Percentiles rank a stretch among this genome's conserved stretches.
These are phyloP conservation scores for Cardamine occulta DNA, from an alignment of 345 rosid species.

Conservation along the genomic window DNA sequence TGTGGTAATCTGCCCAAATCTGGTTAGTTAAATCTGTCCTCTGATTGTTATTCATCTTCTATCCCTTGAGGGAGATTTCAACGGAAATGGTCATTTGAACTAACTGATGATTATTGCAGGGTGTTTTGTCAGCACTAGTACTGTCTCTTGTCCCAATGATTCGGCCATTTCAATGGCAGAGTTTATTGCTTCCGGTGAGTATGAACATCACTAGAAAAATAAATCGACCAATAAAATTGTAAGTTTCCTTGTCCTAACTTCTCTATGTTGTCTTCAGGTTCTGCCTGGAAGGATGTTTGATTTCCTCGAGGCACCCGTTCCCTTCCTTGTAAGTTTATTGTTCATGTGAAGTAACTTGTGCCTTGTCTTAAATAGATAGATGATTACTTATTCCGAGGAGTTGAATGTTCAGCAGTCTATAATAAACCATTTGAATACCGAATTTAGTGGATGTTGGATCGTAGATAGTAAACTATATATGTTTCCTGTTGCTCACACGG, in stretches of 20 bases:
- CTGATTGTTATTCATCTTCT: constrained; percentile 15
- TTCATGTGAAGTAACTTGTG: constrained; percentile 13
- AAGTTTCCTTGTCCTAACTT: constrained; percentile 5
- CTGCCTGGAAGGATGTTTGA: constrained; percentile 86
- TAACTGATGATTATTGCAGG: constrained; percentile 56
- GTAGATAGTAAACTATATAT: constrained; percentile 8
- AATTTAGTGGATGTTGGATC: constrained; percentile 11
- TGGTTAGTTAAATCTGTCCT: constrained; percentile 58
- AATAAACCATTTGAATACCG: not conserved
- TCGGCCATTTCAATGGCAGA: constrained; percentile 98
- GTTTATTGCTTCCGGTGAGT: constrained; percentile 93
- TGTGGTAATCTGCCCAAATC: constrained; percentile 81
- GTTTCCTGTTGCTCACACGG: constrained; percentile 18
- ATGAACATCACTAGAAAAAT: constrained; percentile 23
- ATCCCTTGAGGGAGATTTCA: not conserved
- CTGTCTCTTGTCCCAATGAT: constrained; percentile 88
- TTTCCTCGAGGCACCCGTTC: constrained; percentile 99
- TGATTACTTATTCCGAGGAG: constrained; percentile 20
- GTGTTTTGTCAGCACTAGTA: constrained; percentile 86
- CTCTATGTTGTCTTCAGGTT: constrained; percentile 54
- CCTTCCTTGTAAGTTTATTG: constrained; percentile 76
- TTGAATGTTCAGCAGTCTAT: constrained; percentile 20
- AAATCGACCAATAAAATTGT: constrained; percentile 3
- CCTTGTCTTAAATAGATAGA: not conserved
- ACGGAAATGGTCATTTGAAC: constrained; percentile 24